Percentiles rank a stretch among this genome's conserved stretches.
These are phyloP conservation scores for Colletotrichum ledebouriae DNA, from an alignment of 2,329 filamentous ascomycete species.

Conservation along the genomic window DNA sequence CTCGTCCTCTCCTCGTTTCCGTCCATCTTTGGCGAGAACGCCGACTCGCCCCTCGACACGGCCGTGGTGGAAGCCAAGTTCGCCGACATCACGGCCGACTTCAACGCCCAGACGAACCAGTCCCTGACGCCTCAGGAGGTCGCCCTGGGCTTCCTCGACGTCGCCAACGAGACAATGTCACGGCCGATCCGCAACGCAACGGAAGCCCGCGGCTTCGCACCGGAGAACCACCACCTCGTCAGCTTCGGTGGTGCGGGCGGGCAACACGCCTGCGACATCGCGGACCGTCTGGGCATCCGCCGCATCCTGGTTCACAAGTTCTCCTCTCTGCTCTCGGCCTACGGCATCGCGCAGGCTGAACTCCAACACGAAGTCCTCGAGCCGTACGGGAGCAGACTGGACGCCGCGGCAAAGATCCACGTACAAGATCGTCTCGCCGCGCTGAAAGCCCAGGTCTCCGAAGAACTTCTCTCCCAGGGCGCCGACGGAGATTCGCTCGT, in stretches of 20 bases:
- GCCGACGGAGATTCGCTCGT: slow-evolving; percentile 56
- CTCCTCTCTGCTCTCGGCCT: slow-evolving; percentile 57
- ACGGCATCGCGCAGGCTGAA: slow-evolving; percentile 58
- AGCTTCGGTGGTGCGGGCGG: slow-evolving; percentile 79
- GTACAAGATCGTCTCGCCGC: slow-evolving; percentile 45
- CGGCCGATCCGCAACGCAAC: slow-evolving; percentile 81
- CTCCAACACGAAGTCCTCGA: slow-evolving; percentile 54
- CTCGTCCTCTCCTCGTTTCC: slow-evolving; percentile 74
- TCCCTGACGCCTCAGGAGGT: slow-evolving; percentile 52
- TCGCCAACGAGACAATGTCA: slow-evolving; percentile 83
- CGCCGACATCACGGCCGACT: slow-evolving; percentile 53
- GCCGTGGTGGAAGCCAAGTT: slow-evolving; percentile 57
- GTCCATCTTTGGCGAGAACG: slow-evolving; percentile 78
- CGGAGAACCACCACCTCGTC: slow-evolving; percentile 51
- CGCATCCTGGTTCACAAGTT: slow-evolving; percentile 58
- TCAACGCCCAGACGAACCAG: slow-evolving; percentile 55
- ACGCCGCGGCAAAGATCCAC: slow-evolving; percentile 18
- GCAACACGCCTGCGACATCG: slow-evolving; percentile 64
- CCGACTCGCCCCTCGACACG: slow-evolving; percentile 66
- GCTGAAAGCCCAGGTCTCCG: slow-evolving; percentile 50
- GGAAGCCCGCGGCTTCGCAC: slow-evolving; percentile 65
- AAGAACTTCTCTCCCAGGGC: slow-evolving; percentile 57
- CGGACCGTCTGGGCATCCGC: slow-evolving; percentile 55
- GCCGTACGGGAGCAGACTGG: slow-evolving; percentile 48
- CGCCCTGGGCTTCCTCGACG: slow-evolving; percentile 80